Conservation (phyloP, 1,139 yeast species). For the Candida sp. region DNA sequence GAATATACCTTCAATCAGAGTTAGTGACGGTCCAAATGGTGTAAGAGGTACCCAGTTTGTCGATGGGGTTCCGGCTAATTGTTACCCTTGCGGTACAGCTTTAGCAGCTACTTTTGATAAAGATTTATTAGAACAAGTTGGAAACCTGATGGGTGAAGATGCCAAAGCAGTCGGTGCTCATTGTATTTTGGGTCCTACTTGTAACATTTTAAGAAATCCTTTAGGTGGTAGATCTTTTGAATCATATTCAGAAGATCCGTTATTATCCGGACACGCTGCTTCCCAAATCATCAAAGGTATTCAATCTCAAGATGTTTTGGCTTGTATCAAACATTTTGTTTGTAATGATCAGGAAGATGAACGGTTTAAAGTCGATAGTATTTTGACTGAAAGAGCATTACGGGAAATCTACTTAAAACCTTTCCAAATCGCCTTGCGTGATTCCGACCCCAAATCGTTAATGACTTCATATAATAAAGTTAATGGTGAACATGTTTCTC, state of each 20-base stretch:
- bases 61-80: conserved; percentile 21
- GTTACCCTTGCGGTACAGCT: conserved; percentile 28
- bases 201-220: conserved; percentile 24
- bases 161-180: conserved; percentile 24
- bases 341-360: conserved; percentile 58
- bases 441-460: conserved; percentile 28
- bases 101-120: conserved; percentile 36
- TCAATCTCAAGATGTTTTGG: conserved; percentile 36
- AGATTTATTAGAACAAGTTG: conserved; percentile 18
- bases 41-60: conserved; percentile 23
- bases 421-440: conserved; percentile 52
- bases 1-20: conserved; percentile 23
- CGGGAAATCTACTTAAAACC: conserved; percentile 60
- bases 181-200: conserved; percentile 27
- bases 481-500: conserved; percentile 52
- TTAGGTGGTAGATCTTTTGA: conserved; percentile 31
- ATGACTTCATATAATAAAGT: conserved; percentile 60
- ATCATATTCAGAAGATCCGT: conserved; percentile 27
- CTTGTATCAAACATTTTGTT: conserved; percentile 58
- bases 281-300: conserved; percentile 22
- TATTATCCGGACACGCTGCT: conserved; percentile 25
- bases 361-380: conserved; percentile 42
- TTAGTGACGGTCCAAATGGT: conserved; percentile 28
- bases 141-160: conserved; percentile 22
- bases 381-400: conserved; percentile 52